Base-by-base conservation (phyloP, 139 green algal genomes). In the Chlorella sp. region DNA sequence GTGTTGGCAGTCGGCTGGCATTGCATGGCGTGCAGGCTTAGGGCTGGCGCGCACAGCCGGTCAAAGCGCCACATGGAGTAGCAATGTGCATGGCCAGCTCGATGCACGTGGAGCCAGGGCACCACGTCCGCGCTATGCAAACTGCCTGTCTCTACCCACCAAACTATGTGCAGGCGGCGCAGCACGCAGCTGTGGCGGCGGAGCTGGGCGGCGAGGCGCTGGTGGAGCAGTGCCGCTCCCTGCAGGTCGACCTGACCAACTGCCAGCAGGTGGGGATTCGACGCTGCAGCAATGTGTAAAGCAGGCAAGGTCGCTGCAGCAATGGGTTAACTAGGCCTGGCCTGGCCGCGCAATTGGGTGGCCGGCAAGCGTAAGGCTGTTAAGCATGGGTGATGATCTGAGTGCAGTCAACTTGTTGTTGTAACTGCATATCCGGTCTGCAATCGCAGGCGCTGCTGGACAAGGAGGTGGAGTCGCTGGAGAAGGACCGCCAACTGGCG, bases 381-480 rank as follows among this genome's bases (percentile, higher is more conserved):
- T 44, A 36, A 69, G 62, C 62, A 40, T 3, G 16, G 62, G 30
- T 38, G 60, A 11, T 68, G 60, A 19, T 32, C 6, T 34, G 20
- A 16, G 11, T 26, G 51, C 11, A 60, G 2, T 16, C 51, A 60
- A 3, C 51, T 60, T 24, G 46, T 54, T n/a, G n/a, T n/a, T n/a
- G n/a, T 24, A 65, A 16, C 34, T 36, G 13, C 64, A 70, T 32
- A n/a, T n/a, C 24, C 30, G 4, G 3, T 32, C 65, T 22, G 65
- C 32, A 41, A 17, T 44, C n/a, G 67, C 76, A 77, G 67, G 80
- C 67, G 67, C 80, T 85, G 48, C 46, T 85, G 68, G 80, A 85
- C 67, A 73, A 70, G 48, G 80, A 85, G 67, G 68, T 38, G 5
- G 80, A 78, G 80, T 69, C 48, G 46, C 67, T 85, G 64, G 79